Percentiles rank a stretch among this genome's conserved stretches.
Conservation (phyloP, 352 stramenopile species). For the Globisporangium barbulae region DNA sequence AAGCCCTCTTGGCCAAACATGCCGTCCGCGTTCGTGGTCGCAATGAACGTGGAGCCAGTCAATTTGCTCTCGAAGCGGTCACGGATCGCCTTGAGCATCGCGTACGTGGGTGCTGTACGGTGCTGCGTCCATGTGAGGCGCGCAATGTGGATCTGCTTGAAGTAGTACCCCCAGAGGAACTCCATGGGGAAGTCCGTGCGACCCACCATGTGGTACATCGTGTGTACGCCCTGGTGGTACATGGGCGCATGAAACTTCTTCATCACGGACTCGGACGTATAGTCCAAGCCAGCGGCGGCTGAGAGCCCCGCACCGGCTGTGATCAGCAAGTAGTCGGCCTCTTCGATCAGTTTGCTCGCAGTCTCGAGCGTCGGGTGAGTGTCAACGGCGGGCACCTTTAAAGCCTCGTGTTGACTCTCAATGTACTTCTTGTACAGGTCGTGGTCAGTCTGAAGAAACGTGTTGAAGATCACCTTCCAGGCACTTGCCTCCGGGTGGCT, state of each 20-base stretch:
- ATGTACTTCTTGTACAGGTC: slow-evolving; percentile 45
- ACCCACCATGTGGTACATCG: slow-evolving; percentile 60
- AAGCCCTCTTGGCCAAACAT: slow-evolving; percentile 77
- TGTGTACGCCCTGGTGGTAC: slow-evolving; percentile 42
- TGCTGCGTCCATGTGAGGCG: slow-evolving; percentile 48
- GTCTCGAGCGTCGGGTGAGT: slow-evolving; percentile 25
- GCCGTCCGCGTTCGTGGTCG: slow-evolving; percentile 69
- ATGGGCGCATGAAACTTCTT: slow-evolving; percentile 52
- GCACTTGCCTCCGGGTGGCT: slow-evolving; percentile 24
- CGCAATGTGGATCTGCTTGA: slow-evolving; percentile 59
- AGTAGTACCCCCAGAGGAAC: slow-evolving; percentile 61
- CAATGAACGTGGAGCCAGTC: slow-evolving; percentile 45
- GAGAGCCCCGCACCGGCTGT: slow-evolving; percentile 60
- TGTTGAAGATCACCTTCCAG: slow-evolving; percentile 74
- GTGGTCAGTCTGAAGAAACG: slow-evolving; percentile 55
- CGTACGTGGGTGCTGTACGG: slow-evolving; percentile 52
- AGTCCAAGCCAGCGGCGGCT: slow-evolving; percentile 66
- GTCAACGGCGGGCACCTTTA: slow-evolving; percentile 20
- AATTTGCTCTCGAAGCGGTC: slow-evolving; percentile 30
- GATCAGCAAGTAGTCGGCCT: slow-evolving; percentile 64
- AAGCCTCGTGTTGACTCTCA: slow-evolving; percentile 13
- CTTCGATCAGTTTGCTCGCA: slow-evolving; percentile 33
- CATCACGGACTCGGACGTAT: slow-evolving; percentile 64
- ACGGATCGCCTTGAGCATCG: slow-evolving; percentile 43
- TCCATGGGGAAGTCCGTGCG: slow-evolving; percentile 35